Evolutionary conservation across 306 rosid genomes (phyloP).

Genomic region (Hippophae rhamnoides): DNA sequence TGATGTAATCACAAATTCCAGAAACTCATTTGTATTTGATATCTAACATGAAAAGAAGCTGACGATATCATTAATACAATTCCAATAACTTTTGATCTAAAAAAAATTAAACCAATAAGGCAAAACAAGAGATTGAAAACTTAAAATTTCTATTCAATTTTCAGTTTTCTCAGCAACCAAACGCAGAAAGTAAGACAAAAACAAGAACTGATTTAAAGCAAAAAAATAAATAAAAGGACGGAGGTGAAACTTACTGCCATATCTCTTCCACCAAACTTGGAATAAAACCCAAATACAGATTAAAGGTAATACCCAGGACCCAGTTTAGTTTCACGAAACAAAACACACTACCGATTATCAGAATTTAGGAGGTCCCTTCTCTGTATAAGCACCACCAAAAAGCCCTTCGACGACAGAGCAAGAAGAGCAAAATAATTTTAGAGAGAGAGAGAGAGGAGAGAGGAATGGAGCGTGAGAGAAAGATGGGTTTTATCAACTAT

Average conservation of each 20-base stretch:
- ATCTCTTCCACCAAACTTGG: slow-evolving; percentile 33
- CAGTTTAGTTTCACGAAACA: slow-evolving; percentile 12
- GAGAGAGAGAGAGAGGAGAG: not conserved
- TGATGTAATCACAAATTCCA: not conserved
- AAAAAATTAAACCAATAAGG: slow-evolving; percentile 1
- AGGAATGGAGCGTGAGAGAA: not conserved
- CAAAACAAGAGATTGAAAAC: slow-evolving; percentile 20
- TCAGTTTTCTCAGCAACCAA: slow-evolving; percentile 22
- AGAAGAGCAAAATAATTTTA: slow-evolving; percentile 6
- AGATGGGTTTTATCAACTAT: slow-evolving; percentile 51
- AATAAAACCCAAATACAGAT: slow-evolving; percentile 21
- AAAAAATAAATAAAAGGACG: not conserved
- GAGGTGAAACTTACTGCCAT: slow-evolving; percentile 54
- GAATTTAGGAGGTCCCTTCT: not conserved
- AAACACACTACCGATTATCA: slow-evolving; percentile 14
- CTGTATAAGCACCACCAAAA: slow-evolving; percentile 22
- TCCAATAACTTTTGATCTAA: not conserved
- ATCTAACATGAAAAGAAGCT: slow-evolving; percentile 2
- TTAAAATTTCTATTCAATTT: not conserved
- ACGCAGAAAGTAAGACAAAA: slow-evolving; percentile 10
- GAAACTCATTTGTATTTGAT: not conserved
- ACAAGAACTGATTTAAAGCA: not conserved
- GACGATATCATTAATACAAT: not conserved
- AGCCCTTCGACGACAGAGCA: slow-evolving; percentile 25
- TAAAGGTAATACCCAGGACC: slow-evolving; percentile 14